phyloP scores from a whole-genome alignment of 2,329 filamentous ascomycete genomes.

The Botrytis elliptica region DNA sequence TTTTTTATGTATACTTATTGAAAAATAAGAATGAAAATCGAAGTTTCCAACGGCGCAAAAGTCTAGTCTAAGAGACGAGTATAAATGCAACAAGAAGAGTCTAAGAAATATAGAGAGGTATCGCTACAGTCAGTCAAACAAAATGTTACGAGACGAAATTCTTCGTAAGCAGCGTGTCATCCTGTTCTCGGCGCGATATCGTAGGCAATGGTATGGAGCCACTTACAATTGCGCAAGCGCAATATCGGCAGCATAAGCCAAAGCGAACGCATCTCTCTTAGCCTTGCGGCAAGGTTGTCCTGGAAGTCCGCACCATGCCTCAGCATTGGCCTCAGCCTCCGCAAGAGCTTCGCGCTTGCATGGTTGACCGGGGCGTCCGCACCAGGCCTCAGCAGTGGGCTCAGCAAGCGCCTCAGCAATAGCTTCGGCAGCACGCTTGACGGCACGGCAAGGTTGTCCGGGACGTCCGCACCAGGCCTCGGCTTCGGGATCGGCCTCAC shows the following conservation, averaged over 20 bases:
- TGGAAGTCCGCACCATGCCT: constrained; percentile 25
- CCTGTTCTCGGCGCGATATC: not conserved
- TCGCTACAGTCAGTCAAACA: not conserved
- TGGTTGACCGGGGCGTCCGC: constrained; percentile 25
- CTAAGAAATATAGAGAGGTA: not conserved
- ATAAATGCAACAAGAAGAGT: not conserved
- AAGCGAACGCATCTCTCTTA: constrained; percentile 23
- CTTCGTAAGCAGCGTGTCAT: not conserved
- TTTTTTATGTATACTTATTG: not conserved
- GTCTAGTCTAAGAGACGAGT: not conserved
- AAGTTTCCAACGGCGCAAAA: not conserved
- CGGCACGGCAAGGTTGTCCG: constrained; percentile 20
- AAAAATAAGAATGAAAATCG: not conserved
- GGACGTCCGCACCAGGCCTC: constrained; percentile 21
- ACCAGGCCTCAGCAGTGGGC: constrained; percentile 30
- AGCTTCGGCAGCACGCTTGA: constrained; percentile 20
- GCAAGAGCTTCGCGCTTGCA: constrained; percentile 29
- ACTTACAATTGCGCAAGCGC: constrained; percentile 22
- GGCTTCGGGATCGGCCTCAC: constrained; percentile 24
- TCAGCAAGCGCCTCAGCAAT: constrained; percentile 28
- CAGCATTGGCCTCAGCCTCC: constrained; percentile 24
- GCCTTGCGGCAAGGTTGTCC: constrained; percentile 31
- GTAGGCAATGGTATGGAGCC: not conserved
- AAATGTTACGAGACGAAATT: not conserved
- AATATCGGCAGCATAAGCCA: constrained; percentile 26